Base-by-base conservation (phyloP, 495 filamentous ascomycete species). In the Thermothielavioides terrestris region DNA sequence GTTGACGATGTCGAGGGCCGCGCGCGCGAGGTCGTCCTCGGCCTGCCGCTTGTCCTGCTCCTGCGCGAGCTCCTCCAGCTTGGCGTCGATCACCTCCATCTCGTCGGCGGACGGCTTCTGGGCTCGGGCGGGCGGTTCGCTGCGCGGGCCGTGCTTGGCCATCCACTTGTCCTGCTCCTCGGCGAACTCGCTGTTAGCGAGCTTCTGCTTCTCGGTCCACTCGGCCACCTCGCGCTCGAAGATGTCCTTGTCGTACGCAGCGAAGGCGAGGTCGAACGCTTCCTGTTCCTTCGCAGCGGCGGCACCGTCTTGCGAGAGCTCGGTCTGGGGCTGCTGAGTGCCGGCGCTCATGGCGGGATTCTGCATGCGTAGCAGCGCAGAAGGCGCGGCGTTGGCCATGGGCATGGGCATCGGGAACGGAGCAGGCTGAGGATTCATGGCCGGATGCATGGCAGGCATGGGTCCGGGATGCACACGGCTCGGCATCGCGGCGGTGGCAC, bases 1-100 rank as follows among this genome's bases (percentile, higher is more conserved):
- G 31, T 60, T 44, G 22, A 75, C 49, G 25, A 75, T 69, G 20
- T 64, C 55, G 31, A 59, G 57, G 18, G 72, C 72, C 0, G 69
- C 70, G 15, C 43, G 53, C 8, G 68, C 68, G 1, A 75, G 56
- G 17, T 71, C 65, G 21, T 62, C 49, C 40, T 58, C 55, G n/a
- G 56, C 31, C 18, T 49, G 44, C 25, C 36, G 32, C 25, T 59
- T 50, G 32, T 58, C 52, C 42, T 55, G 51, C 23, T 61, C 53
- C 15, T 48, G 38, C 11, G 65, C 53, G 20, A 61, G 42, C 22
- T 37, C 15, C 48, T 61, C 52, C 10, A 56, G 26, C 21, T 56
- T 27, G 31, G 42, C 27, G 26, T 53, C 44, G 17, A 56, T 53
- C 18, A n/a, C 27, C 15, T 35, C 52, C 53, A 62, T 56, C 39